Evolutionary conservation across 2,329 filamentous ascomycete genomes (phyloP).

Genomic region (Diaporthe vexans): DNA sequence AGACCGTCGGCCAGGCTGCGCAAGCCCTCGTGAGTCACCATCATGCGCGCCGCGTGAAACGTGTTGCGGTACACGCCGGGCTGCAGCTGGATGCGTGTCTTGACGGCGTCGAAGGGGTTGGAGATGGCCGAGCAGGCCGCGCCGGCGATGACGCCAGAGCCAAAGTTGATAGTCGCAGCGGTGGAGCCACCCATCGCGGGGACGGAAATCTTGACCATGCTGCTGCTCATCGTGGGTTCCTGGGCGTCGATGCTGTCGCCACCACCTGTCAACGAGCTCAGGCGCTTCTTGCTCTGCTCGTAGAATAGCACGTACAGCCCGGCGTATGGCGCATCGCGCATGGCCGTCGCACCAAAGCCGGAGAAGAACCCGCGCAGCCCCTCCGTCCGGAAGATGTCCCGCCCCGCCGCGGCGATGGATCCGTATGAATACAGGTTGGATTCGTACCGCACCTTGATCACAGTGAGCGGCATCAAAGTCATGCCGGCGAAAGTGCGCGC

Average conservation of each 20-base stretch:
- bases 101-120: slow-evolving; percentile 97
- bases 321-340: slow-evolving; percentile 96
- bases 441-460: slow-evolving; percentile 97
- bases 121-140: slow-evolving; percentile 88
- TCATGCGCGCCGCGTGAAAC: slow-evolving; percentile 79
- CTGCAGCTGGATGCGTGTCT: slow-evolving; percentile 93
- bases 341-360: slow-evolving; percentile 92
- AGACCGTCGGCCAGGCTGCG: slow-evolving; percentile 88
- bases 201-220: slow-evolving; percentile 2
- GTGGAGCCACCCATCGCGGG: slow-evolving; percentile 54
- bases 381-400: slow-evolving; percentile 80
- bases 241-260: neutral
- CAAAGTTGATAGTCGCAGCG: slow-evolving; percentile 84
- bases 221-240: slow-evolving; percentile 15
- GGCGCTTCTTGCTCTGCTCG: slow-evolving; percentile 81
- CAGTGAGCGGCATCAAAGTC: slow-evolving; percentile 93
- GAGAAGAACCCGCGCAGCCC: slow-evolving; percentile 90
- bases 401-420: slow-evolving; percentile 79
- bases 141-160: slow-evolving; percentile 84
- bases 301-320: slow-evolving; percentile 96
- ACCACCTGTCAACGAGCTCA: slow-evolving; percentile 56
- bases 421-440: slow-evolving; percentile 87
- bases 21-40: slow-evolving; percentile 86
- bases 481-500: slow-evolving; percentile 91
- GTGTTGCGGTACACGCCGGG: slow-evolving; percentile 87